A percentile compares a stretch with the other conserved stretches of the same genome.
phyloP scores from a whole-genome alignment of 495 filamentous ascomycete species.

The Oleoguttula mirabilis region DNA sequence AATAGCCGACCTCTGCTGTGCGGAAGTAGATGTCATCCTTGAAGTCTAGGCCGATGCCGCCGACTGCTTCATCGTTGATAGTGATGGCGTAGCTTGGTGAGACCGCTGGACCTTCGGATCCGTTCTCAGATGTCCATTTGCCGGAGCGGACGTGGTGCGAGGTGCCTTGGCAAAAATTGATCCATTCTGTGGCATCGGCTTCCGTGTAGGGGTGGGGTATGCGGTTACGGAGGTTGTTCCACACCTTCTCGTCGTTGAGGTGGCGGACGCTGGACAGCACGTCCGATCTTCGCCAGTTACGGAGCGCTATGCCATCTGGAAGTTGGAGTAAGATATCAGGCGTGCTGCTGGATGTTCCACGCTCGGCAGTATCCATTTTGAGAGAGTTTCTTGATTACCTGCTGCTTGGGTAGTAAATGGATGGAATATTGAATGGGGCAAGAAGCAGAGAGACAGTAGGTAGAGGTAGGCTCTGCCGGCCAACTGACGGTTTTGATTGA shows the following conservation, averaged over 20 bases:
- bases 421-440: too few relatives aligned
- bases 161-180: slow-evolving; percentile 10
- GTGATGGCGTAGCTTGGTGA: slow-evolving; percentile 19
- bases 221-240: slow-evolving; percentile 23
- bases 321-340: too few relatives aligned
- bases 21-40: slow-evolving; percentile 23
- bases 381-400: too few relatives aligned
- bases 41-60: slow-evolving; percentile 23
- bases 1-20: slow-evolving; percentile 27
- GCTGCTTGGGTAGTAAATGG: too few relatives aligned
- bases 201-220: slow-evolving; percentile 28
- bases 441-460: too few relatives aligned
- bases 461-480: too few relatives aligned
- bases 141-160: slow-evolving; percentile 4
- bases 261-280: slow-evolving; percentile 11
- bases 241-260: slow-evolving; percentile 21
- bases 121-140: slow-evolving; percentile 5
- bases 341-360: too few relatives aligned
- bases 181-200: slow-evolving; percentile 21
- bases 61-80: slow-evolving; percentile 19
- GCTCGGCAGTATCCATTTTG: too few relatives aligned
- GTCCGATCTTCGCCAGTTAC: slow-evolving; percentile 22
- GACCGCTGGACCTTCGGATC: slow-evolving; percentile 2
- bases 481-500: too few relatives aligned
- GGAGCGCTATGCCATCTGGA: too few relatives aligned